Evolutionary conservation across 2,329 filamentous ascomycete genomes (phyloP).

Genomic region (Alternaria ethzedia): DNA sequence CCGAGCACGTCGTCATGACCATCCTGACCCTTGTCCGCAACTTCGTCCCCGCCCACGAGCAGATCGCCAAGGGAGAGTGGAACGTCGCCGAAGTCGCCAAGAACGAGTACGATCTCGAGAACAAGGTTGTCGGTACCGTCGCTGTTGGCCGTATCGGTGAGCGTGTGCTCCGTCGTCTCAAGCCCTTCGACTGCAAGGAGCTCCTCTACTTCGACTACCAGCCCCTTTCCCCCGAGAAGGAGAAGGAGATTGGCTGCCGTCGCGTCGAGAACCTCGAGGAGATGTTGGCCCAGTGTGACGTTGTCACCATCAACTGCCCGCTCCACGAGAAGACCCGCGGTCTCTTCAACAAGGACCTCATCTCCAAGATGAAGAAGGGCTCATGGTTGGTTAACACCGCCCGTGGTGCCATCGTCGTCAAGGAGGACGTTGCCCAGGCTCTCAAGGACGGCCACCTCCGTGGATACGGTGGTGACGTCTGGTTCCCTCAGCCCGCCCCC

Average conservation of each 20-base stretch:
- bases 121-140: slow-evolving; percentile 97
- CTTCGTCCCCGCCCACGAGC: slow-evolving; percentile 97
- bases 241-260: slow-evolving; percentile 94
- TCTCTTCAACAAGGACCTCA: slow-evolving; percentile 98
- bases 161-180: slow-evolving; percentile 93
- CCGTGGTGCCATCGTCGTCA: slow-evolving; percentile 97
- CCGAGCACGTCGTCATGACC: slow-evolving; percentile 99
- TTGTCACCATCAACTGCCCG: slow-evolving; percentile 99
- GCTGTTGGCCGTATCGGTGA: slow-evolving; percentile 97
- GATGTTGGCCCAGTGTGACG: slow-evolving; percentile 90
- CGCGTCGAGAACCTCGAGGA: slow-evolving; percentile 90
- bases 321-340: slow-evolving; percentile 97
- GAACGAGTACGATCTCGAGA: slow-evolving; percentile 97
- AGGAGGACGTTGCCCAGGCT: slow-evolving; percentile 96
- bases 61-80: slow-evolving; percentile 89
- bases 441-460: slow-evolving; percentile 90
- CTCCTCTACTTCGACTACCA: slow-evolving; percentile 99
- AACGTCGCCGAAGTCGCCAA: slow-evolving; percentile 94
- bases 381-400: slow-evolving; percentile 99
- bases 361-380: slow-evolving; percentile 98
- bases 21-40: slow-evolving; percentile 96
- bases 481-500: slow-evolving; percentile 97
- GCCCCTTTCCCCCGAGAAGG: slow-evolving; percentile 80
- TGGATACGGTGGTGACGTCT: slow-evolving; percentile 87
- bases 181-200: slow-evolving; percentile 99